Base-by-base conservation (phyloP, 192 early-diverging fungal species). In the Backusella liffmaniae region DNA sequence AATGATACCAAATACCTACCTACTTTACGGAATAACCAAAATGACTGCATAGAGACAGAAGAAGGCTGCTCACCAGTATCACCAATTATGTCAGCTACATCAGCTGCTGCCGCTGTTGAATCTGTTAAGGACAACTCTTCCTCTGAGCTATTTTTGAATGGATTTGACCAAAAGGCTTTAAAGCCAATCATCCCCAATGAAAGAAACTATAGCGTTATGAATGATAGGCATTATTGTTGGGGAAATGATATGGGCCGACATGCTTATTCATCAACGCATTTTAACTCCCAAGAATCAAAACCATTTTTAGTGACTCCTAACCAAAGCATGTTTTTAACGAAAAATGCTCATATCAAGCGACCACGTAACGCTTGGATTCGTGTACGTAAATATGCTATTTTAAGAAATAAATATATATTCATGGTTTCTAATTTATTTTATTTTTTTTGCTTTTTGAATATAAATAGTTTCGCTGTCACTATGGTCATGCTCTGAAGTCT, bases 281-380 rank as follows among this genome's bases (percentile, higher is more conserved):
- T 32, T 46, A 72, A 6, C 29, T 23, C 44, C 18, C 70, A 49
- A 46, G 70, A 44, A 5, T 12, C 37, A 21, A 62, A 62, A 5
- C 21, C 56, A 62, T 62, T 62, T 62, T 51, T 35, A 5, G 16
- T 37, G 2, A 34, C 71, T 12, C 34, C 30, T 29, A 46, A 73
- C 12, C 46, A 73, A 21, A 73, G 72, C n/a, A 73, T 73, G 72
- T 75, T 75, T 62, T n/a, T 75, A 26, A 75, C 62, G 23, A 79
- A 79, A 56, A 79, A 79, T 62, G 72, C 77, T 36, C 77, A 79
- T 39, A 74, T 79, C 51, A 79, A 79, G 36, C 72, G 77, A 65
- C 77, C 77, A 9, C 65, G 73, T 7, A 79, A 79, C 73, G 77
- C 77, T 1, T 79, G 77, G 77, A 79, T 79, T 70, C 77, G 73